Evolutionary conservation across 1,284 basidiomycete species (phyloP).

Genomic region (Kwoniella shivajii): DNA sequence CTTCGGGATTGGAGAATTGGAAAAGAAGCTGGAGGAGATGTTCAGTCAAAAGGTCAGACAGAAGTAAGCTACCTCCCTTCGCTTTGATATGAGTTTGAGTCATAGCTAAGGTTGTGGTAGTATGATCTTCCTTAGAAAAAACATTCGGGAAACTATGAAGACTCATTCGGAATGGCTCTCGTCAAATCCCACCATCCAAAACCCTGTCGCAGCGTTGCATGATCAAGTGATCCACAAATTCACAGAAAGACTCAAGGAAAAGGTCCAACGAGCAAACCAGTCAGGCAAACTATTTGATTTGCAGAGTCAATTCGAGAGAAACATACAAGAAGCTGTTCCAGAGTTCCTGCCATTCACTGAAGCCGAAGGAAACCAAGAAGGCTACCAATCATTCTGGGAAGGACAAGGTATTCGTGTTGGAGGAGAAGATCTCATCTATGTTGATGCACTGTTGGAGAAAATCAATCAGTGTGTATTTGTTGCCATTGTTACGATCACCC

Average conservation of each 20-base stretch:
- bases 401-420: neutral
- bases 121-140: neutral
- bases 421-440: neutral
- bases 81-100: neutral
- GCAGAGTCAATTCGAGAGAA: neutral
- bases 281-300: constrained; percentile 1
- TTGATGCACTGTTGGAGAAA: neutral
- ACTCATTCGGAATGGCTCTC: neutral
- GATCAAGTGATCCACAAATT: constrained; percentile 7
- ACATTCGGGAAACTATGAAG: neutral
- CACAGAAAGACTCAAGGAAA: neutral
- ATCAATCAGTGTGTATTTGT: constrained; percentile 5
- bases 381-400: constrained; percentile 4
- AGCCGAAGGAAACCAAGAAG: neutral
- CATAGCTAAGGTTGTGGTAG: neutral
- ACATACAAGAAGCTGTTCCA: constrained; percentile 5
- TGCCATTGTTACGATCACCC: neutral
- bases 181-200: constrained; percentile 2
- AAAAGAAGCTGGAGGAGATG: constrained; percentile 7
- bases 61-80: constrained; percentile 8
- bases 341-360: constrained; percentile 13
- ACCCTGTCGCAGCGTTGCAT: constrained; percentile 19
- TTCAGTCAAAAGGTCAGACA: constrained; percentile 4
- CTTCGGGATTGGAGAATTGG: constrained; percentile 14
- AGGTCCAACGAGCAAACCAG: neutral